These are phyloP conservation scores for Phytophthora boehmeriae DNA, from an alignment of 352 stramenopile species.

Conservation along the genomic window DNA sequence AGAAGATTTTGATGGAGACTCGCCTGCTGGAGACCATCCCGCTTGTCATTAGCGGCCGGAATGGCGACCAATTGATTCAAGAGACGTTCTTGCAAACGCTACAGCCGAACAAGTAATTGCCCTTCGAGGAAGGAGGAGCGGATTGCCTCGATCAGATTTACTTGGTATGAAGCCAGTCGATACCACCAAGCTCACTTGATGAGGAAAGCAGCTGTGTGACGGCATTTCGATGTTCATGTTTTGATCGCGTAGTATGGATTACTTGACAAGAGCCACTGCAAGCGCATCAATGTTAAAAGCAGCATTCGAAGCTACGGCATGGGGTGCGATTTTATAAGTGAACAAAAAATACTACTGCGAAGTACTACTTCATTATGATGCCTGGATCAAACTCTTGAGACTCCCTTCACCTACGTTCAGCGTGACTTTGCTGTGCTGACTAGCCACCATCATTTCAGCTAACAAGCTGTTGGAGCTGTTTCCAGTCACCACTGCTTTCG, in stretches of 20 bases:
- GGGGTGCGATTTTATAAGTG: background rate
- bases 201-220: background rate
- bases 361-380: slow-evolving; percentile 13
- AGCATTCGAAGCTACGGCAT: background rate
- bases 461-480: slow-evolving; percentile 58
- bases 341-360: background rate
- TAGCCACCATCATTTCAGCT: slow-evolving; percentile 50
- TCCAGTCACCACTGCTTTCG: slow-evolving; percentile 45
- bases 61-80: slow-evolving; percentile 79
- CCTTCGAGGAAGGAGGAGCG: slow-evolving; percentile 3
- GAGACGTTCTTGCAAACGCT: slow-evolving; percentile 49
- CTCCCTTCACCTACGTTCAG: slow-evolving; percentile 38
- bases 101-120: slow-evolving; percentile 25
- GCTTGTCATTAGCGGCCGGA: slow-evolving; percentile 78
- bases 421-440: slow-evolving; percentile 50
- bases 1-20: slow-evolving; percentile 61
- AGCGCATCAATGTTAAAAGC: background rate
- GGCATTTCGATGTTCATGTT: background rate
- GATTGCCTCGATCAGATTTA: background rate
- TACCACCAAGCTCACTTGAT: background rate
- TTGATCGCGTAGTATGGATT: background rate
- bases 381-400: slow-evolving; percentile 29
- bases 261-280: background rate
- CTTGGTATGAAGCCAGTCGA: no score
- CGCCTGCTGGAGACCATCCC: slow-evolving; percentile 52